Evolutionary conservation across 805 yeast species (phyloP).

Genomic region (Schizosaccharomyces pombe): DNA sequence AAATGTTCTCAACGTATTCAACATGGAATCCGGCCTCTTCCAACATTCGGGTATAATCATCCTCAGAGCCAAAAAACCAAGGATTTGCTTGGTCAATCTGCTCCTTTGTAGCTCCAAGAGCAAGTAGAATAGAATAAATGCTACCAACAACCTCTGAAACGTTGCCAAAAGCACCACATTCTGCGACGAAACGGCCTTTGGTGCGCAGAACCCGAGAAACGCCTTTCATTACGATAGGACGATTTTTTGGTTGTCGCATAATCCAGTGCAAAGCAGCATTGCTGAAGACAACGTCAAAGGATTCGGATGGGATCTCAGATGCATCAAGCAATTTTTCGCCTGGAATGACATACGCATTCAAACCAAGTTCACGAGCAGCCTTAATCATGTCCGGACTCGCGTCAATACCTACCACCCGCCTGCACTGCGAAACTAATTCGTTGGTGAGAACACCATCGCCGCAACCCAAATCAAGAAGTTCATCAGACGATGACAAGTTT

Average conservation of each 20-base stretch:
- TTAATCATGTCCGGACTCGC: constrained; percentile 7
- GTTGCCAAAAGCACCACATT: constrained; percentile 12
- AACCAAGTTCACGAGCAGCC: constrained; percentile 2
- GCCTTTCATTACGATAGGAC: constrained; percentile 8
- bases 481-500: constrained; percentile 6
- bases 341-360: constrained; percentile 7
- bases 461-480: constrained; percentile 10
- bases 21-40: constrained; percentile 11
- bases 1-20: constrained; percentile 10
- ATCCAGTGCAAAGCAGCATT: constrained; percentile 14
- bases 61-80: constrained; percentile 11
- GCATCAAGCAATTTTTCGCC: constrained; percentile 7
- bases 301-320: constrained; percentile 3
- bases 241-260: constrained; percentile 6
- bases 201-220: constrained; percentile 9
- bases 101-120: constrained; percentile 1
- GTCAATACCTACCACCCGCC: constrained; percentile 9
- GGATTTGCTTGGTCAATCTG: constrained; percentile 8
- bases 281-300: constrained; percentile 11
- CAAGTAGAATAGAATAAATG: background rate
- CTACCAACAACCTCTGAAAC: constrained; percentile 11
- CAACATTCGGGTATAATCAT: constrained; percentile 6
- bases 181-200: constrained; percentile 12
- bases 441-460: constrained; percentile 10
- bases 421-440: constrained; percentile 7